phyloP scores from a whole-genome alignment of 768 basidiomycete genomes.

The Fistulinella prunicolor region DNA sequence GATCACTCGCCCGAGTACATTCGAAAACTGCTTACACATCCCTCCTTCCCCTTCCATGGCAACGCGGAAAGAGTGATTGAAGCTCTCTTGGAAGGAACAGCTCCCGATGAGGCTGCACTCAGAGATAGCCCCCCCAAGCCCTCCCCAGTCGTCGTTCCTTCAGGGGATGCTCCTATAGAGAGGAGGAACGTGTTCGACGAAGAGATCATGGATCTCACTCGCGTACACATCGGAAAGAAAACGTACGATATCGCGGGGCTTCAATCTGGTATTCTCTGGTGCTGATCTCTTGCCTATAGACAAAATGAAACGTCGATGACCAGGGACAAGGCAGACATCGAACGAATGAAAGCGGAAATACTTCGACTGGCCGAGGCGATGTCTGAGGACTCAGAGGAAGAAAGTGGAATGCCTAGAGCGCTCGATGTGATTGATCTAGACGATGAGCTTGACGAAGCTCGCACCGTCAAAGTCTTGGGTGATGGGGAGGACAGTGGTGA shows the following conservation, averaged over 20 bases:
- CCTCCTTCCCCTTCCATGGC: slow-evolving; percentile 46
- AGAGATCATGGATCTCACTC: slow-evolving; percentile 61
- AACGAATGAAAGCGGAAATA: slow-evolving; percentile 81
- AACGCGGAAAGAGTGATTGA: slow-evolving; percentile 62
- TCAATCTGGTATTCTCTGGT: not conserved
- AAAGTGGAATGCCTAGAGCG: slow-evolving; percentile 27
- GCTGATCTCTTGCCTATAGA: slow-evolving; percentile 29
- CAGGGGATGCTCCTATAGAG: slow-evolving; percentile 32
- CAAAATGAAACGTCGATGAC: slow-evolving; percentile 45
- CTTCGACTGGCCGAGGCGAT: slow-evolving; percentile 70
- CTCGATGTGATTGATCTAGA: slow-evolving; percentile 42
- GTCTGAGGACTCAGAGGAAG: slow-evolving; percentile 64
- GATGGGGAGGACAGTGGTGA: slow-evolving; percentile 55
- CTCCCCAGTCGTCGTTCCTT: not conserved
- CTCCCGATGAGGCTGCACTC: slow-evolving; percentile 40
- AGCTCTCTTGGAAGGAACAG: slow-evolving; percentile 73
- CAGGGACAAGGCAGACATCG: slow-evolving; percentile 58
- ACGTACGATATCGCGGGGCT: slow-evolving; percentile 39
- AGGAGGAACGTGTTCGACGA: slow-evolving; percentile 76
- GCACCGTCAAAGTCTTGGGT: slow-evolving; percentile 46
- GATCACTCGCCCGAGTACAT: slow-evolving; percentile 57
- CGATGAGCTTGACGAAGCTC: slow-evolving; percentile 51
- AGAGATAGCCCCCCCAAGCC: slow-evolving; percentile 6
- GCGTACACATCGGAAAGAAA: slow-evolving; percentile 65
- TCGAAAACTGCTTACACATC: slow-evolving; percentile 50